Evolutionary conservation across 2,329 filamentous ascomycete genomes (phyloP), one percentile per base, ranked within the genome.

Genomic region (Didymella pinodella): DNA sequence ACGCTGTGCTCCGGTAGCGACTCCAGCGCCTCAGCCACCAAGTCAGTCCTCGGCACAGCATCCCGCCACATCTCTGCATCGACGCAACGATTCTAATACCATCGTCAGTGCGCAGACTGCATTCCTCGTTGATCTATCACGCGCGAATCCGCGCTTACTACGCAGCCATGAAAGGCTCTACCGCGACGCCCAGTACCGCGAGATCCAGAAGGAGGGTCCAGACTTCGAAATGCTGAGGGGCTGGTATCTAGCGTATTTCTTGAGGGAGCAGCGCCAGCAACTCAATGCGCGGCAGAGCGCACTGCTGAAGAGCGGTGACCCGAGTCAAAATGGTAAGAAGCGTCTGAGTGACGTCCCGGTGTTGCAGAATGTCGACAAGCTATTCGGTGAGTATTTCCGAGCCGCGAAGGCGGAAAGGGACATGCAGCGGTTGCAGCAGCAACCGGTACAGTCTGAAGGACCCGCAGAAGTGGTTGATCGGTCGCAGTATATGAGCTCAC

Each of bases 171-270:
- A 55, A 8, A 10, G 10, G 0, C 38, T 55, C 12, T 48, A 48
- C 7, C 45, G 20, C 16, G 45, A 55, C 10, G 52, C 52, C 4
- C 45, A 55, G 22, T 34, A 44, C 10, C 52, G 36, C 10, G 45
- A 55, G 16, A 32, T 28, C 2, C 7, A 2, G 12, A 55, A 55
- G 22, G 22, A 34, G 22, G 7, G 4, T 1, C 36, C 52, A 1
- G 11, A 55, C 20, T 43, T 55, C 25, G 29, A 6, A 2, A 6
- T 25, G 2, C 26, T 48, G 7, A 44, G 20, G 22, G 22, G 34
- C 2, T 55, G 52, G 52, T 49, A 48, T 10, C 16, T 48, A 20
- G 45, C 28, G 14, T 48, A 36, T n/a, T 48, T 48, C 7, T 38
- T 48, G 2, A 7, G 29, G 25, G 18, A 48, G 3, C 22, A 44